phyloP scores from a whole-genome alignment of 331 rosid genomes.

The Erythrophleum ivorense region DNA sequence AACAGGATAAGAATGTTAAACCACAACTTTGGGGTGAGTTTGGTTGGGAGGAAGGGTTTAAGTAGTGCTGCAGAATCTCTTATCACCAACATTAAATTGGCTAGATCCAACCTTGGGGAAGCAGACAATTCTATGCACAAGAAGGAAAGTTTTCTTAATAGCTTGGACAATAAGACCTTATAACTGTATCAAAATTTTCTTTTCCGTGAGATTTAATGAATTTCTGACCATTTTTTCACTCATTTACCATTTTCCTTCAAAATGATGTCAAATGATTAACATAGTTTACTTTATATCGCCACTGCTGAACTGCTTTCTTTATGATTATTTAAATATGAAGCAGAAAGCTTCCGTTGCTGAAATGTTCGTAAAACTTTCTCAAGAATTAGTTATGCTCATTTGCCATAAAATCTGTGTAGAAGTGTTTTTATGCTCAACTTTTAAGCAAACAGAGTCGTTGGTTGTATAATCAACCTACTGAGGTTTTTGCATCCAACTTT shows the following conservation, averaged over 20 bases:
- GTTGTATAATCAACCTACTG: neutral
- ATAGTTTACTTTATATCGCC: neutral
- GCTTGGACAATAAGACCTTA: constrained; percentile 33
- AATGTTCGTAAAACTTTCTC: neutral
- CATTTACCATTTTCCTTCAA: constrained; percentile 19
- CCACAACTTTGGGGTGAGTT: constrained; percentile 57
- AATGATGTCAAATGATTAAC: constrained; percentile 24
- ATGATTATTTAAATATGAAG: constrained; percentile 13
- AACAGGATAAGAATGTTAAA: constrained; percentile 62
- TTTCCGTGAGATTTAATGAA: constrained; percentile 21
- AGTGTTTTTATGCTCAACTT: neutral
- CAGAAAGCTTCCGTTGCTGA: neutral
- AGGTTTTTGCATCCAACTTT: neutral
- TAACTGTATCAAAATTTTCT: neutral
- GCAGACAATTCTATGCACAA: constrained; percentile 31
- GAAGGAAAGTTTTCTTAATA: constrained; percentile 30
- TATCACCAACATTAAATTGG: constrained; percentile 52
- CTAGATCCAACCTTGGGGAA: constrained; percentile 47
- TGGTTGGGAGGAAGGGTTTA: constrained; percentile 81
- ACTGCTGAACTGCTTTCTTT: constrained; percentile 15
- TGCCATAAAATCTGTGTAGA: neutral
- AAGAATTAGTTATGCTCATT: neutral
- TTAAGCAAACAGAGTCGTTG: neutral
- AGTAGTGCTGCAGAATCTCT: constrained; percentile 60
- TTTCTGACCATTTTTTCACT: constrained; percentile 25